Percentiles rank a stretch among this genome's conserved stretches.
These are phyloP conservation scores for Falciphora oryzae DNA, from an alignment of 2,329 filamentous ascomycete genomes.

Conservation along the genomic window DNA sequence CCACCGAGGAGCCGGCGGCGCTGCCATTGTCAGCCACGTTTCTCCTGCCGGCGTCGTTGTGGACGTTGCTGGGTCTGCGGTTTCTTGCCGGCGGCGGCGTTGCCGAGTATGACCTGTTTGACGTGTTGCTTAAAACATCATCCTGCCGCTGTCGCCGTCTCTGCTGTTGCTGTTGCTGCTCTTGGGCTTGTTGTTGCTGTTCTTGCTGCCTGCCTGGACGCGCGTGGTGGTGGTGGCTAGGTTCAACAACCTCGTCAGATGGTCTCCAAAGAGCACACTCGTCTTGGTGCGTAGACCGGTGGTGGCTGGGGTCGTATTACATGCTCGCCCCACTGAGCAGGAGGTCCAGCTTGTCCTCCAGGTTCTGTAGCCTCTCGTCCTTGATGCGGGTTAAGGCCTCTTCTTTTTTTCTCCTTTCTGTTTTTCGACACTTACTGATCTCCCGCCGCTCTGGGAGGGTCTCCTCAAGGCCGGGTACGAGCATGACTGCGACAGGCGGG, in stretches of 20 bases:
- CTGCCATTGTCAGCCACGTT: background rate
- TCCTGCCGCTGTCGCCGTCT: background rate
- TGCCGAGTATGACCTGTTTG: slow-evolving; percentile 3
- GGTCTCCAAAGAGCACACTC: slow-evolving; percentile 7
- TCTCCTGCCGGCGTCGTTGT: background rate
- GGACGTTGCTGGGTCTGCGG: background rate
- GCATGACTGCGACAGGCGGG: slow-evolving; percentile 37
- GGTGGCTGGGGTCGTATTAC: slow-evolving; percentile 18
- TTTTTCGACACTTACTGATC: slow-evolving; percentile 5
- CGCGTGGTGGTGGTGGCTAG: slow-evolving; percentile 5
- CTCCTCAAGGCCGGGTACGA: slow-evolving; percentile 17
- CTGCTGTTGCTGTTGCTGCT: slow-evolving; percentile 1
- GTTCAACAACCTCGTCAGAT: slow-evolving; percentile 10
- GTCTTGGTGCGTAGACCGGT: slow-evolving; percentile 4
- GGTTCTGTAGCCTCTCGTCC: slow-evolving; percentile 44
- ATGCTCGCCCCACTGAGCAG: slow-evolving; percentile 35
- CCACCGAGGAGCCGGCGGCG: slow-evolving; percentile 5
- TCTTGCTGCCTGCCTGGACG: slow-evolving; percentile 4
- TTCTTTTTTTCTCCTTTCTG: background rate
- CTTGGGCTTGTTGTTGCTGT: background rate
- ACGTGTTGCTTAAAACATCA: background rate
- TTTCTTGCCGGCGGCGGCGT: background rate
- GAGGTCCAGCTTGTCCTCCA: slow-evolving; percentile 47
- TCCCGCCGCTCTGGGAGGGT: slow-evolving; percentile 3
- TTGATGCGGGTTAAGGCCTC: slow-evolving; percentile 17